Percentiles rank a stretch among this genome's conserved stretches.
These are phyloP conservation scores for Botrytis hyacinthi DNA, from an alignment of 2,329 filamentous ascomycete species.

Conservation along the genomic window DNA sequence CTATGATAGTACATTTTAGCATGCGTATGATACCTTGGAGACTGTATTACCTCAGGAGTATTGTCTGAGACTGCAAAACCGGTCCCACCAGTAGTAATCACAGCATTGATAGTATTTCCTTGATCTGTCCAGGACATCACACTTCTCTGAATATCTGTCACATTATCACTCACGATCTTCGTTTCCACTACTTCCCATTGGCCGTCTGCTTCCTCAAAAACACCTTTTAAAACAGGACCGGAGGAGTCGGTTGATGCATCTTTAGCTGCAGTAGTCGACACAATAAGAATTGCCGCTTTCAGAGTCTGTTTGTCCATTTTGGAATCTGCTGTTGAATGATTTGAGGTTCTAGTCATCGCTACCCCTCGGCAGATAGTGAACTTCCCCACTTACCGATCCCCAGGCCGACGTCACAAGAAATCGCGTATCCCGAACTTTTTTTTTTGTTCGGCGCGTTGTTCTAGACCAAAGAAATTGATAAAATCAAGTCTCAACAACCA, in stretches of 20 bases:
- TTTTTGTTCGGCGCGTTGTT: conserved; percentile 9
- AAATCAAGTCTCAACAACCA: conserved; percentile 41
- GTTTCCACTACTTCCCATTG: conserved; percentile 70
- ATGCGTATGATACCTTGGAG: neutral
- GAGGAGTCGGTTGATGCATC: conserved; percentile 79
- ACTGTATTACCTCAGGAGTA: conserved; percentile 73
- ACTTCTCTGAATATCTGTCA: conserved; percentile 69
- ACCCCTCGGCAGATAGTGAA: neutral
- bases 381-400: conserved; percentile 13
- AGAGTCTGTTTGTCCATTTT: conserved; percentile 49
- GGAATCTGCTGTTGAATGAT: conserved; percentile 2
- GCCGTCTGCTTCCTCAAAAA: conserved; percentile 66
- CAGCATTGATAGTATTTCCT: conserved; percentile 63
- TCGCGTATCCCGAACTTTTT: conserved; percentile 22
- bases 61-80: conserved; percentile 83
- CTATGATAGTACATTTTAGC: conserved; percentile 43
- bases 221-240: conserved; percentile 61
- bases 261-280: conserved; percentile 84
- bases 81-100: conserved; percentile 89
- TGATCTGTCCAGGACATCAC: conserved; percentile 73
- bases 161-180: conserved; percentile 77
- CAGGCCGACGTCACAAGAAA: conserved; percentile 18
- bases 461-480: neutral
- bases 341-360: conserved; percentile 3
- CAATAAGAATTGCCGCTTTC: conserved; percentile 74